Evolutionary conservation across 345 rosid species (phyloP), one percentile per base, ranked within the genome.

Genomic region (Corymbia maculata): DNA sequence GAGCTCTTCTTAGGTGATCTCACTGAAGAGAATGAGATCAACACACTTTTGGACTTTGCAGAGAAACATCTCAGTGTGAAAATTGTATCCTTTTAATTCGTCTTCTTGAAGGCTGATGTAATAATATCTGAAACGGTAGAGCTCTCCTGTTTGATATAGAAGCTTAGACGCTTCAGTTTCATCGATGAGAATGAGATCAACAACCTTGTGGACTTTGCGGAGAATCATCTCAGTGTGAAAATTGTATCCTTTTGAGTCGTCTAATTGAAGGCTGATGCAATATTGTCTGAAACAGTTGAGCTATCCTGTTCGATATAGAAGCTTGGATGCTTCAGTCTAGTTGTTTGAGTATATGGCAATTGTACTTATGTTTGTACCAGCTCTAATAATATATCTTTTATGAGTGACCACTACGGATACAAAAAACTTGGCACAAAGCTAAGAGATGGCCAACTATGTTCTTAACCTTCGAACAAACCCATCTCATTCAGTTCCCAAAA

Each of bases 171-270:
- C 87, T 17, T 49, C 13, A 61, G 91, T 16, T 86, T 36, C 55
- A 13, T 91, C 9, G 90, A 91, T 9, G 89, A 85, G 10, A 14
- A 70, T n/a, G 91, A 91, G 82, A 52, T 86, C 45, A n/a, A 85
- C 19, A 8, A 79, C 22, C 87, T 89, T 28, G 86, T 75, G 57
- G 89, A 87, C 4, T 91, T 86, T 10, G 91, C 90, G 11, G 14
- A 57, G 52, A 91, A 91, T 26, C 79, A 82, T 4, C 19, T 86
- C 32, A 52, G 70, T 6, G 26, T 49, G 49, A 89, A 89, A 86
- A 45, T 70, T 47, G 85, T 75, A 12, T 86, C 32, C 79, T 86
- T 24, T 15, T 86, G 75, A 88, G 9, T 53, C 0, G 49, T 51
- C 45, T 22, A 49, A 28, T 26, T 75, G 85, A 75, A 32, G 10